These are phyloP conservation scores for Leccinum ochraceum DNA, from an alignment of 768 basidiomycete species.

Conservation along the genomic window DNA sequence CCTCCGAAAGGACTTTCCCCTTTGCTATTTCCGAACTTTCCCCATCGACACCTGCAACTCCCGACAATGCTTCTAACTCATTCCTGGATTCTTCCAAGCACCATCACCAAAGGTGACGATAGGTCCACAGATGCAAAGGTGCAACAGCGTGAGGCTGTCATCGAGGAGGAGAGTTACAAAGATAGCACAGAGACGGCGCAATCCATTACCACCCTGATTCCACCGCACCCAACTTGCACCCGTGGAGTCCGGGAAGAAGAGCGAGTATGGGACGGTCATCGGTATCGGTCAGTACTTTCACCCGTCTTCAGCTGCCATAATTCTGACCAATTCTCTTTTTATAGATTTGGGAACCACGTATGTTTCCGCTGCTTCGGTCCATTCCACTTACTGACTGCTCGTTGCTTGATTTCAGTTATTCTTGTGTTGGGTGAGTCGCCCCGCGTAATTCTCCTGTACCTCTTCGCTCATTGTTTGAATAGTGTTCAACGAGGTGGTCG, in stretches of 20 bases:
- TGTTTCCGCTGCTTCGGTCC: constrained; percentile 19
- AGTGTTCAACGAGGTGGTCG: constrained; percentile 85
- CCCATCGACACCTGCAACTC: too few species aligned
- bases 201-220: too few species aligned
- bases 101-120: too few species aligned
- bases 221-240: too few species aligned
- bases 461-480: constrained; percentile 3
- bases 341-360: constrained; percentile 92
- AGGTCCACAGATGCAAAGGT: too few species aligned
- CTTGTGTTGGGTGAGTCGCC: constrained; percentile 84
- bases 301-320: fast-evolving
- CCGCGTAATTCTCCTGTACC: not conserved
- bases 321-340: constrained; percentile 13
- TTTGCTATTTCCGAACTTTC: too few species aligned
- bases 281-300: constrained; percentile 71
- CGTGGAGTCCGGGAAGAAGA: constrained; percentile 44
- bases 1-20: too few species aligned
- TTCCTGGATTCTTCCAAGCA: too few species aligned
- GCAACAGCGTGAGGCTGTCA: too few species aligned
- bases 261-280: constrained; percentile 90
- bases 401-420: constrained; percentile 59
- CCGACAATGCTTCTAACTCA: too few species aligned
- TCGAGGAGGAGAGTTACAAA: too few species aligned
- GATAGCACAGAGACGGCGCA: too few species aligned
- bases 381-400: constrained; percentile 17